Percentiles rank a stretch among this genome's conserved stretches.
Evolutionary conservation across 2,329 filamentous ascomycete species (phyloP).

Genomic region (Blastomyces gilchristii): DNA sequence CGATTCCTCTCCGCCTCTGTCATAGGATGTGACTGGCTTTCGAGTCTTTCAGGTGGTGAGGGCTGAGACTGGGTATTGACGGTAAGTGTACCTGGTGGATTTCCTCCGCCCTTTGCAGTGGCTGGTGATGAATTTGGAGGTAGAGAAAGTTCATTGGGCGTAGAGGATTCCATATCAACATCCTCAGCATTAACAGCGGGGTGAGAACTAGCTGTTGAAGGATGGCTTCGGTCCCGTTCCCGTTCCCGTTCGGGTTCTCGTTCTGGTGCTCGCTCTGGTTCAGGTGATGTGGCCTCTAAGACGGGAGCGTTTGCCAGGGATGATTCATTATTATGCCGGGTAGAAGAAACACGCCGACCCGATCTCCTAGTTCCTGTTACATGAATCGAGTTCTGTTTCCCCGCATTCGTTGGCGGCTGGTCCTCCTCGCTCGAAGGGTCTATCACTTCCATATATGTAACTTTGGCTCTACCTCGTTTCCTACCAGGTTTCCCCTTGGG

Average conservation of each 20-base stretch:
- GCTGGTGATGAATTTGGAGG: background rate
- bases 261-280: background rate
- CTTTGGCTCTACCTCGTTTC: background rate
- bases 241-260: background rate
- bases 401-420: background rate
- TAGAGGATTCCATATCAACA: background rate
- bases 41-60: background rate
- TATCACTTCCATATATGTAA: background rate
- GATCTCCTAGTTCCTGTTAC: constrained; percentile 1
- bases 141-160: background rate
- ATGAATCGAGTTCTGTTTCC: background rate
- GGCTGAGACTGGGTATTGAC: background rate
- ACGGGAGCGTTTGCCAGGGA: background rate
- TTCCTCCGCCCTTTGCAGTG: too few species aligned
- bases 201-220: background rate
- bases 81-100: background rate
- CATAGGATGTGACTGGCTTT: constrained; percentile 10
- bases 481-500: background rate
- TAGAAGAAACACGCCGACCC: constrained; percentile 1
- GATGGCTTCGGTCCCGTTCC: background rate
- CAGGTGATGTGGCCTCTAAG: background rate
- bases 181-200: background rate
- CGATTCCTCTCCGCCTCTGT: constrained; percentile 23
- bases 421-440: background rate
- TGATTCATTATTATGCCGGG: background rate